Evolutionary conservation across 176 grass and related monocot genomes (phyloP).

Genomic region (Saccharum officinarum): DNA sequence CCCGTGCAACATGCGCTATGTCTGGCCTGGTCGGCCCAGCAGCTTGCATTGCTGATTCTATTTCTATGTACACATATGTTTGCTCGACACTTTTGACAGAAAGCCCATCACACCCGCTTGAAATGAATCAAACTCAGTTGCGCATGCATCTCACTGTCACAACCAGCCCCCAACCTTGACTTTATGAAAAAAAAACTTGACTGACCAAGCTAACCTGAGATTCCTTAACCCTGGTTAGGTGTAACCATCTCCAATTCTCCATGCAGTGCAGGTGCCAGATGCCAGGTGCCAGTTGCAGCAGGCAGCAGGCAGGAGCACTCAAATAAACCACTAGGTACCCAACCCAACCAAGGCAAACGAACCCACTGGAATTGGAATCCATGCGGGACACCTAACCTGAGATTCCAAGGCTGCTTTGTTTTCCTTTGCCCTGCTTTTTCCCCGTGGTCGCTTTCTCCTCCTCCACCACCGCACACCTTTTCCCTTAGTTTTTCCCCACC

Average conservation of each 20-base stretch:
- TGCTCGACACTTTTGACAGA: too few species aligned
- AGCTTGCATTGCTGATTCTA: too few species aligned
- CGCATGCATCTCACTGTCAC: too few species aligned
- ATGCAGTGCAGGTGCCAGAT: not conserved
- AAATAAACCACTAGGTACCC: not conserved
- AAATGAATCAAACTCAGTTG: too few species aligned
- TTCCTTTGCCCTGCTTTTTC: slow-evolving; percentile 3
- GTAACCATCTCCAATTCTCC: not conserved
- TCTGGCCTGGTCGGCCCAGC: too few species aligned
- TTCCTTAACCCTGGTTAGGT: not conserved
- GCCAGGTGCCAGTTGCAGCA: not conserved
- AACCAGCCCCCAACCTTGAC: too few species aligned
- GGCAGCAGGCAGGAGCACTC: not conserved
- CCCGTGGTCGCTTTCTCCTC: slow-evolving; percentile 16
- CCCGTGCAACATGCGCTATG: too few species aligned
- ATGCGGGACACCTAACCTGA: not conserved
- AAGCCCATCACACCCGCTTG: too few species aligned
- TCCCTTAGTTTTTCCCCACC: slow-evolving; percentile 9
- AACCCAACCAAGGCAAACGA: not conserved
- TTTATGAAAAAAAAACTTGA: not conserved
- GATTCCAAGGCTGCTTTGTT: not conserved
- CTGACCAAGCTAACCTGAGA: not conserved
- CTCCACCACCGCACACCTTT: slow-evolving; percentile 39
- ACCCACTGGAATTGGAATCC: not conserved
- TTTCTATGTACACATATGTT: too few species aligned